Evolutionary conservation across 2,329 filamentous ascomycete genomes (phyloP), one percentile per base, ranked within the genome.

Genomic region (Beauveria sp.): DNA sequence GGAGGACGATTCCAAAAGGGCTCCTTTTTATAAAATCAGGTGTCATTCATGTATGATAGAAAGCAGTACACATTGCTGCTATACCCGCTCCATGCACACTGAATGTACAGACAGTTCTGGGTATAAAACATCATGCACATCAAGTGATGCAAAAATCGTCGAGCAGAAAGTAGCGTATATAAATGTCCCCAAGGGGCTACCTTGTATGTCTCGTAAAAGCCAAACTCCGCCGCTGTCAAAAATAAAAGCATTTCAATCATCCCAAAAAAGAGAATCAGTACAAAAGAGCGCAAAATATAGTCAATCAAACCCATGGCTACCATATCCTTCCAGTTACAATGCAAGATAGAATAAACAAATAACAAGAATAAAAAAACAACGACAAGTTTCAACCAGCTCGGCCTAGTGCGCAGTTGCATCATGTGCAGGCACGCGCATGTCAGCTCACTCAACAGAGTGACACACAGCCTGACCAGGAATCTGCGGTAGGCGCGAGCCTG

Each of bases 1-100:
- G 87, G 89, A 3, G 88, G 88, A 1, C 81, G 91, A 54, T 97
- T 97, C 69, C 84, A 87, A 20, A 89, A 89, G 66, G 92, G 92
- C n/a, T 86, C 79, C 20, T 88, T 80, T 66, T 69, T 88, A 62
- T 87, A 67, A 64, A 54, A 34, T 5, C 14, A 5, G 1, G 5
- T 34, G 12, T 64, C 53, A 52, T 22, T 16, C 20, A 14, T 12
- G 2, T 7, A 20, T 26, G 24, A 20, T 4, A 26, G 9, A 14
- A 28, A 14, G 9, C 14, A 49, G 10, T 60, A 46, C 38, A 38
- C 26, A 22, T n/a, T 14, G 31, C 31, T 34, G 12, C 31, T 34
- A 14, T 14, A 34, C 31, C 31, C 31, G 31, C 31, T 14, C 12
- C 31, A 14, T 5, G 31, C 31, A 43, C n/a, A 22, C 16, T 53